Percentiles rank a stretch among this genome's conserved stretches.
phyloP scores from a whole-genome alignment of 768 basidiomycete species.

The Boletales sp. region DNA sequence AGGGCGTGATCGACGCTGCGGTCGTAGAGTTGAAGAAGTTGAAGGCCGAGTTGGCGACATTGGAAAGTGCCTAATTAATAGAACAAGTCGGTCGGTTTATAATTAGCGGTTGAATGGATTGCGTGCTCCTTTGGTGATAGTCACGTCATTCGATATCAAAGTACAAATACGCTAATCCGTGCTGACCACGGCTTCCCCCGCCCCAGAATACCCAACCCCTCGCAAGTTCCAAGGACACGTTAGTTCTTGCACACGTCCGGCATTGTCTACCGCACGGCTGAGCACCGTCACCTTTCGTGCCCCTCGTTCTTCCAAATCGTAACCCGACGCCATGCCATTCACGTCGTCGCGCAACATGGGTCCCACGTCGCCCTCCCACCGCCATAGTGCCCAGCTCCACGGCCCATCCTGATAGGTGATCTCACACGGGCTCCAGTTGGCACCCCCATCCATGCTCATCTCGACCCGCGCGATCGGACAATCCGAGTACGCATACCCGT shows the following conservation, averaged over 20 bases:
- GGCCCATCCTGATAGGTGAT: conserved; percentile 59
- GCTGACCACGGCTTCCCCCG: conserved; percentile 21
- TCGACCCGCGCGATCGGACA: conserved; percentile 50
- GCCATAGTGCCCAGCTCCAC: conserved; percentile 80
- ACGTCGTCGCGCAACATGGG: conserved; percentile 20
- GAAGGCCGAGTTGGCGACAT: conserved; percentile 49
- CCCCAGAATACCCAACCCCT: conserved; percentile 48
- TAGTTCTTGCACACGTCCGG: conserved; percentile 46
- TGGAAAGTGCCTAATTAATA: conserved; percentile 16
- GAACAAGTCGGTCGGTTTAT: too few species aligned
- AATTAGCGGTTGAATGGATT: too few species aligned
- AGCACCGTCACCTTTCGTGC: conserved; percentile 23
- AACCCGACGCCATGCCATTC: conserved; percentile 2
- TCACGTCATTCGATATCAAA: too few species aligned
- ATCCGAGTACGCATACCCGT: conserved; percentile 55
- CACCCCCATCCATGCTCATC: conserved; percentile 49
- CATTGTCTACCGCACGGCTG: conserved; percentile 52
- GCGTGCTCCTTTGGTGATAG: too few species aligned
- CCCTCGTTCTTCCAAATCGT: conserved; percentile 1
- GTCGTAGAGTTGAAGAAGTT: conserved; percentile 63
- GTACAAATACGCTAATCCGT: too few species aligned
- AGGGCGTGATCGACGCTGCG: conserved; percentile 41
- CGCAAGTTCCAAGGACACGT: conserved; percentile 62
- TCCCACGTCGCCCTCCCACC: conserved; percentile 37
- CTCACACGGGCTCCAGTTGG: conserved; percentile 46